These are phyloP conservation scores for Blastobotrys malaysiensis DNA, from an alignment of 1,139 yeast species.

Conservation along the genomic window DNA sequence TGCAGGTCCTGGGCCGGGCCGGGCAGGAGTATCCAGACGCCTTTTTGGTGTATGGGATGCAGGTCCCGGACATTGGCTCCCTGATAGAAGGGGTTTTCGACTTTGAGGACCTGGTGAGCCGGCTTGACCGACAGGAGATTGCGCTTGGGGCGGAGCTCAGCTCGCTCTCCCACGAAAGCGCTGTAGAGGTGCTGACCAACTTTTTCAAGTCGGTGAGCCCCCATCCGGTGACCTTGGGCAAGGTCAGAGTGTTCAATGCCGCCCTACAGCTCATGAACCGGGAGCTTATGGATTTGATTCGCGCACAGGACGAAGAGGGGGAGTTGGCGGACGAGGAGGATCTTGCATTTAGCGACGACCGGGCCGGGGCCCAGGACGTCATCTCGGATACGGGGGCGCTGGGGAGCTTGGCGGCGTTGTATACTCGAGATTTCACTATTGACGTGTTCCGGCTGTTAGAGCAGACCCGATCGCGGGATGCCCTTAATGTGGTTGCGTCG, in stretches of 20 bases:
- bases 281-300: not conserved
- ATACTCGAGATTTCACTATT: conserved; percentile 1
- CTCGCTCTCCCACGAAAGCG: not conserved
- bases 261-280: not conserved
- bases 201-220: not conserved
- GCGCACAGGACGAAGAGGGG: not conserved
- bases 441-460: conserved; percentile 3
- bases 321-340: conserved; percentile 3
- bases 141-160: not conserved
- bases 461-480: conserved; percentile 7
- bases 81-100: not conserved
- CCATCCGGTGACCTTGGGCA: not conserved
- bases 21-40: not conserved
- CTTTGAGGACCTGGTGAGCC: not conserved
- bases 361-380: not conserved
- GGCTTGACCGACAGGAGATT: not conserved
- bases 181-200: not conserved
- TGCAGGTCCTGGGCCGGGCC: not conserved
- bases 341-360: not conserved
- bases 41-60: not conserved
- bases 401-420: not conserved
- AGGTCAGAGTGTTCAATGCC: not conserved
- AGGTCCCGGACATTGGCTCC: not conserved
- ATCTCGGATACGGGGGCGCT: not conserved
- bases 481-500: conserved; percentile 17